Evolutionary conservation across 73 alveolate genomes (phyloP).

Genomic region (Halteria grandinella): DNA sequence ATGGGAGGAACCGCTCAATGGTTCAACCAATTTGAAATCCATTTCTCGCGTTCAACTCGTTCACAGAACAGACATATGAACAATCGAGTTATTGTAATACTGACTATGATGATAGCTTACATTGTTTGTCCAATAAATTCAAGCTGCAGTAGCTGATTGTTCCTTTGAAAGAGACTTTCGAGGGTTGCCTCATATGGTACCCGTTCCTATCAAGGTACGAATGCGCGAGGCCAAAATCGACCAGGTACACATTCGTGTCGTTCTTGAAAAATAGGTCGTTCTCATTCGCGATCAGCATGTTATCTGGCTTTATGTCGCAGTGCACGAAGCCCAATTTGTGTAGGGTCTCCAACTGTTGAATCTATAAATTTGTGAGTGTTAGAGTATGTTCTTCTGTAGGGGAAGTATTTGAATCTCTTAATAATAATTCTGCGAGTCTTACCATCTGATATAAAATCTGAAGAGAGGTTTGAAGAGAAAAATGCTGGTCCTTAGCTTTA

Average conservation of each 20-base stretch:
- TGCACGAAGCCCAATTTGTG: slow-evolving; percentile 48
- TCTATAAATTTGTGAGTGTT: not conserved
- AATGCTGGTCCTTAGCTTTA: not conserved
- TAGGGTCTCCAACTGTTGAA: slow-evolving; percentile 1
- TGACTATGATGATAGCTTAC: not conserved
- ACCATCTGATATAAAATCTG: slow-evolving; percentile 10
- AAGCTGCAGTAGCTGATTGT: slow-evolving; percentile 56
- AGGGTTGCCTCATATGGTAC: slow-evolving; percentile 28
- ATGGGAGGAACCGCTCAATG: too few species aligned
- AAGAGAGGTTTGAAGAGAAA: slow-evolving; percentile 2
- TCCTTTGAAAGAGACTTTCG: slow-evolving; percentile 44
- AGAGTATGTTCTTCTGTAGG: too few species aligned
- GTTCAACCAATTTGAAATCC: too few species aligned
- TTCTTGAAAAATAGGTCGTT: too few species aligned
- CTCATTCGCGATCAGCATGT: slow-evolving; percentile 16
- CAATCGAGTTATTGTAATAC: not conserved
- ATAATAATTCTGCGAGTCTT: not conserved
- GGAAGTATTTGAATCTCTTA: not conserved
- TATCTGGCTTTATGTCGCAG: slow-evolving; percentile 59
- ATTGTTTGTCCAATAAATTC: slow-evolving; percentile 19
- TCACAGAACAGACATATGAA: too few species aligned
- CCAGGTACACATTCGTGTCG: slow-evolving; percentile 34
- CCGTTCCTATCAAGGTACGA: not conserved
- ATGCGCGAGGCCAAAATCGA: slow-evolving; percentile 54
- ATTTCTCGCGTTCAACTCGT: too few species aligned